Evolutionary conservation across 2,329 filamentous ascomycete genomes (phyloP).

Genomic region (Biscogniauxia sp.): DNA sequence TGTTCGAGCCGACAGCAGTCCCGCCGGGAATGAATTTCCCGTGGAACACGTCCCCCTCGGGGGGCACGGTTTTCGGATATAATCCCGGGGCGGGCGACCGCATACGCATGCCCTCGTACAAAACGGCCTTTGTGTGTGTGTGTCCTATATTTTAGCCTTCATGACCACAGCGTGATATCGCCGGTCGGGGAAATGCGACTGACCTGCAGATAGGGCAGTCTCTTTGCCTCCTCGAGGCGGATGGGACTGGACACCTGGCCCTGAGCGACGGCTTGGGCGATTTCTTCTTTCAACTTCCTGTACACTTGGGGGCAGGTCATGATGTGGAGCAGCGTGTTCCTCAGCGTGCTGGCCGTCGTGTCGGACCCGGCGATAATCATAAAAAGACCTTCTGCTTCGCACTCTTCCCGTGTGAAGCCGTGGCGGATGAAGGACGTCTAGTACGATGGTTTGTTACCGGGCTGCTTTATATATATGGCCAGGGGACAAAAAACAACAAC

Average conservation of each 20-base stretch:
- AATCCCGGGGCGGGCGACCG: constrained; percentile 29
- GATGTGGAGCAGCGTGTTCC: constrained; percentile 8
- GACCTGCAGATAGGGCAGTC: constrained; percentile 30
- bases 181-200: background rate
- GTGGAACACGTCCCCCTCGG: constrained; percentile 19
- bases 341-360: constrained; percentile 5
- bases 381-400: constrained; percentile 5
- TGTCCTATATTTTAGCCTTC: background rate
- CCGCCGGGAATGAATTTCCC: constrained; percentile 15
- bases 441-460: background rate
- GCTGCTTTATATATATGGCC: background rate
- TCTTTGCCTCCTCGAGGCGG: constrained; percentile 12
- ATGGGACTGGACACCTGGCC: constrained; percentile 5
- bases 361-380: constrained; percentile 10
- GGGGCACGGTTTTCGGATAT: constrained; percentile 23
- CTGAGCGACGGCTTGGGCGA: constrained; percentile 1
- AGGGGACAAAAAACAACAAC: background rate
- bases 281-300: constrained; percentile 10
- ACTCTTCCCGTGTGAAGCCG: constrained; percentile 5
- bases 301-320: constrained; percentile 11
- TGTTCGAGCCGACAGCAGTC: constrained; percentile 13
- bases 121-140: no score
- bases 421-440: constrained; percentile 10
- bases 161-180: background rate
- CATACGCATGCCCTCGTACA: constrained; percentile 38